Evolutionary conservation across 768 basidiomycete species (phyloP).

Genomic region (Lactarius trivialis): DNA sequence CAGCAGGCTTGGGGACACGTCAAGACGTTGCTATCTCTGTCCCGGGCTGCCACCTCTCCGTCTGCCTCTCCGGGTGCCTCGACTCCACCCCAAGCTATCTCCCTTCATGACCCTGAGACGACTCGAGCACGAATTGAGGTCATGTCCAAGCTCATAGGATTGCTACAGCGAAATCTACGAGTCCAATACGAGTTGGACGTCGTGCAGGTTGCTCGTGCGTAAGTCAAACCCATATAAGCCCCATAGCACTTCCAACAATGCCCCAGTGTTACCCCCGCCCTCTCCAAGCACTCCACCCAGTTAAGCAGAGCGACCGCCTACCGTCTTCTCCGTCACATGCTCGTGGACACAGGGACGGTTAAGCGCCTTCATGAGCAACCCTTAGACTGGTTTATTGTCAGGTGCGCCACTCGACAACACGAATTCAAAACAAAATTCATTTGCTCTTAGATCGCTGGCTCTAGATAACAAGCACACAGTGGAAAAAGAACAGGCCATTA

Average conservation of each 20-base stretch:
- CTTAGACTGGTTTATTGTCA: conserved; percentile 87
- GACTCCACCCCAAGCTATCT: conserved; percentile 35
- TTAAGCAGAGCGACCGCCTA: conserved; percentile 78
- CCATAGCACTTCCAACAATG: not conserved
- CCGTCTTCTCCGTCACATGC: conserved; percentile 68
- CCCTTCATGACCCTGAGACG: conserved; percentile 31
- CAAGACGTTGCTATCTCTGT: conserved; percentile 46
- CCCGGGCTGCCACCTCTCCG: conserved; percentile 33
- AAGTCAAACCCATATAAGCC: conserved; percentile 30
- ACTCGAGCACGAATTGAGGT: conserved; percentile 54
- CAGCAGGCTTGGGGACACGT: conserved; percentile 56
- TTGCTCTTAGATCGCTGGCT: conserved; percentile 57
- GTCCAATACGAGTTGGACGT: conserved; percentile 72
- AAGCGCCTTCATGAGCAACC: conserved; percentile 53
- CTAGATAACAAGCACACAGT: conserved; percentile 76
- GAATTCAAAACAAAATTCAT: no score
- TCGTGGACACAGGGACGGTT: conserved; percentile 71
- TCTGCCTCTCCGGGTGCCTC: conserved; percentile 31
- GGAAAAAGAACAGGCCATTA: conserved; percentile 90
- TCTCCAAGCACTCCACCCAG: conserved; percentile 69
- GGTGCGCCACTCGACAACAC: conserved; percentile 41
- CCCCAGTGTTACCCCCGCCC: conserved; percentile 63
- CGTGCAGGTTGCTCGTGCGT: conserved; percentile 70
- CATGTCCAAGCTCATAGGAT: conserved; percentile 57
- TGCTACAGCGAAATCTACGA: conserved; percentile 63